Conservation (phyloP, 23 red algal species). For the Cyanidium caldarium region DNA sequence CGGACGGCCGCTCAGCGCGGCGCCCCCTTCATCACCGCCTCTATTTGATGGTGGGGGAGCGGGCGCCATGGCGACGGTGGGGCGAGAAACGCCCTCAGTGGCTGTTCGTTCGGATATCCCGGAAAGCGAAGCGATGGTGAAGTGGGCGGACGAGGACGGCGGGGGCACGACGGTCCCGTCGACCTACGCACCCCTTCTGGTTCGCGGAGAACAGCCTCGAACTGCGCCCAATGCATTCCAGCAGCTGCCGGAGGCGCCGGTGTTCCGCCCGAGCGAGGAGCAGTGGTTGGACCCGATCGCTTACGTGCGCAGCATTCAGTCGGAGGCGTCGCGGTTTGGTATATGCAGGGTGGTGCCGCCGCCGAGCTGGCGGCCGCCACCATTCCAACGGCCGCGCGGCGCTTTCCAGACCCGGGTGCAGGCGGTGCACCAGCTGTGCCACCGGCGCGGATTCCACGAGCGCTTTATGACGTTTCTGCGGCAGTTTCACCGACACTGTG, state of each 20-base stretch:
- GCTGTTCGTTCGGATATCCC: no score
- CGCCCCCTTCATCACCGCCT: no score
- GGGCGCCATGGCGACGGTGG: no score
- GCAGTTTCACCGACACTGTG: background rate
- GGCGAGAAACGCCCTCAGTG: no score
- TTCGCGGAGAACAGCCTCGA: no score
- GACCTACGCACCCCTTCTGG: no score
- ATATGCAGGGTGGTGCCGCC: constrained; percentile 16
- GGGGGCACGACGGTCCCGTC: no score
- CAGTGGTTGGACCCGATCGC: constrained; percentile 9
- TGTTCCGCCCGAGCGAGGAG: constrained; percentile 12
- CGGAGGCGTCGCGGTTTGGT: constrained; percentile 1
- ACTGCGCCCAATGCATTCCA: no score
- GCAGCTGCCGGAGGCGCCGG: background rate
- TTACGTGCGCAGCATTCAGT: constrained; percentile 5
- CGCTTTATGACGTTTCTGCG: constrained; percentile 8
- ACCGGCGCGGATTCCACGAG: background rate
- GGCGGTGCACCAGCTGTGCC: constrained; percentile 6
- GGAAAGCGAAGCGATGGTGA: no score
- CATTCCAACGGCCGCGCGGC: background rate
- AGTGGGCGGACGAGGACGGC: no score
- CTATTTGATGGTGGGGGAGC: no score
- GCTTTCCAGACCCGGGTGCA: background rate
- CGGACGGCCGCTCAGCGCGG: no score
- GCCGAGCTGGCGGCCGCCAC: constrained; percentile 6